Evolutionary conservation across 768 basidiomycete species (phyloP).

Genomic region (Termitomyces sp.): DNA sequence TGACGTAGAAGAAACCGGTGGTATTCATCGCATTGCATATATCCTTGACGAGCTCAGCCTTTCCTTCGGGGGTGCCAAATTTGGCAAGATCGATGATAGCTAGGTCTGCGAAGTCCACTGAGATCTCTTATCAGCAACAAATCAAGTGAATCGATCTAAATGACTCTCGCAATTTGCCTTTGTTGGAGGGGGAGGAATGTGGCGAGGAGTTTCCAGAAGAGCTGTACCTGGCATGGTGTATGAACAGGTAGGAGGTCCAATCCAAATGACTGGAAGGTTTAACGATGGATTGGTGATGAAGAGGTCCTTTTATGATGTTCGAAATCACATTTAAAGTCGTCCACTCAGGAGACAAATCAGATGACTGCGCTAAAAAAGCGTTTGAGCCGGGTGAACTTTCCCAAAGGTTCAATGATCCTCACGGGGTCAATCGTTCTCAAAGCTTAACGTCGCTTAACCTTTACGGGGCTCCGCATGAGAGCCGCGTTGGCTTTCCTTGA

Average conservation of each 20-base stretch:
- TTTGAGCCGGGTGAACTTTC: too few relatives aligned
- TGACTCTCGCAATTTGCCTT: conserved; percentile 9
- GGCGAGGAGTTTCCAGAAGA: conserved; percentile 31
- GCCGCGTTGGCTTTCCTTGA: too few relatives aligned
- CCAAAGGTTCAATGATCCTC: too few relatives aligned
- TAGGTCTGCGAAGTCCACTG: too few relatives aligned
- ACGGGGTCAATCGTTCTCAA: too few relatives aligned
- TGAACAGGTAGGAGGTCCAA: background rate
- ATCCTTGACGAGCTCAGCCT: too few relatives aligned
- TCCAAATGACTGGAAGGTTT: background rate
- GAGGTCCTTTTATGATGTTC: background rate
- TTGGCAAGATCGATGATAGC: too few relatives aligned
- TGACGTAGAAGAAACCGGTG: conserved; percentile 43
- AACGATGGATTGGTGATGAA: background rate
- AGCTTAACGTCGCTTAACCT: too few relatives aligned
- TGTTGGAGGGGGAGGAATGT: conserved; percentile 21
- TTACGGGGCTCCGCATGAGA: too few relatives aligned
- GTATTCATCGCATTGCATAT: too few relatives aligned
- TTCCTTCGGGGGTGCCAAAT: too few relatives aligned
- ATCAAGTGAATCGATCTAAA: background rate
- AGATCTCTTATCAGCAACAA: background rate
- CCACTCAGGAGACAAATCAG: background rate
- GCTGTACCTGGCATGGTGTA: conserved; percentile 28
- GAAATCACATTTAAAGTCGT: background rate
- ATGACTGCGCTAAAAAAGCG: background rate